These are phyloP conservation scores for Cladophialophora carrionii DNA, from an alignment of 2,329 filamentous ascomycete genomes.

Conservation along the genomic window DNA sequence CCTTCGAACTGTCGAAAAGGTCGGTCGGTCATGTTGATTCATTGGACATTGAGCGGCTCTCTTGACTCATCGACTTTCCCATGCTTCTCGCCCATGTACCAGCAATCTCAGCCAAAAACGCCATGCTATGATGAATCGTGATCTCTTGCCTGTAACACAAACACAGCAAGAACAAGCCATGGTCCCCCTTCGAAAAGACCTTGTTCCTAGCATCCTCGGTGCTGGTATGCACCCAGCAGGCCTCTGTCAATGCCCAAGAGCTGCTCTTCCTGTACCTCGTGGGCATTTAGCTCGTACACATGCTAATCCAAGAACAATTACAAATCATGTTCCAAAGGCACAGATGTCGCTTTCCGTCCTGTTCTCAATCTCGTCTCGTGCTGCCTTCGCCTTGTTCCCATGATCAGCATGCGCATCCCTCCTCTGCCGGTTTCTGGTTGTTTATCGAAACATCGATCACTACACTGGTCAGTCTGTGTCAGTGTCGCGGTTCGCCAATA, in stretches of 20 bases:
- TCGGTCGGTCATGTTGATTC: neutral
- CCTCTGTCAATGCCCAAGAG: neutral
- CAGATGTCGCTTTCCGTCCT: neutral
- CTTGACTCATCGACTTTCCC: constrained; percentile 6
- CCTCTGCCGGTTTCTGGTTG: constrained; percentile 36
- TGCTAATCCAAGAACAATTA: constrained; percentile 12
- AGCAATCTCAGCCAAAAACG: constrained; percentile 23
- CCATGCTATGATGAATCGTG: constrained; percentile 33
- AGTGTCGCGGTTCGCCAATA: neutral
- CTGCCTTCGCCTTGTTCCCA: neutral
- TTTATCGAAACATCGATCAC: constrained; percentile 40
- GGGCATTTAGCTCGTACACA: constrained; percentile 1
- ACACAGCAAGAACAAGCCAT: neutral
- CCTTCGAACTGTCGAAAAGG: neutral
- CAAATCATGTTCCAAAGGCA: neutral
- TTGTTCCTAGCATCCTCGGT: neutral
- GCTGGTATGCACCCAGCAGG: neutral
- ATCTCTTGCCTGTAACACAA: constrained; percentile 1
- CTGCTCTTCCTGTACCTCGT: neutral
- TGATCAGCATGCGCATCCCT: constrained; percentile 37
- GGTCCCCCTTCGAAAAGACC: neutral
- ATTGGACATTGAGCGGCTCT: neutral
- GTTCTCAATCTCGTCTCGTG: neutral
- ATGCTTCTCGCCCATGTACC: neutral
- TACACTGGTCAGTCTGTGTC: constrained; percentile 11